Percentiles rank a stretch among this genome's conserved stretches.
Evolutionary conservation across 2,329 filamentous ascomycete genomes (phyloP).

Genomic region (Pseudogymnoascus verrucosus): DNA sequence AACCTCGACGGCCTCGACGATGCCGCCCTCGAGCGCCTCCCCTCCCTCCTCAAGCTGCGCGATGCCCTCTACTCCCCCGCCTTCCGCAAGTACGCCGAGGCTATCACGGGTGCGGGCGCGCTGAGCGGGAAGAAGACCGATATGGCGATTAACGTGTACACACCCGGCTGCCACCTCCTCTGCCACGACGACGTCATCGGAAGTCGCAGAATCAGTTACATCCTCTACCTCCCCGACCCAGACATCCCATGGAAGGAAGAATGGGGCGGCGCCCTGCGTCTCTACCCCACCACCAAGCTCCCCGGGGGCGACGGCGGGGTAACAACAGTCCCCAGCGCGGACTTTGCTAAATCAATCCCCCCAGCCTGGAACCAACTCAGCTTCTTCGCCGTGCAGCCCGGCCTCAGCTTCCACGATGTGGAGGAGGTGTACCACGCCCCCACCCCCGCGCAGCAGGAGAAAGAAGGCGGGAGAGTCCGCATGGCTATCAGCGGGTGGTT

Average conservation of each 20-base stretch:
- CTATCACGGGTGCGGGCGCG: constrained; percentile 77
- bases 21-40: constrained; percentile 74
- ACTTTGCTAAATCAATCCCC: constrained; percentile 74
- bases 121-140: constrained; percentile 92
- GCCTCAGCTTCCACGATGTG: constrained; percentile 98
- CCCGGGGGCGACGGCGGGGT: constrained; percentile 62
- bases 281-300: constrained; percentile 66
- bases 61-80: constrained; percentile 86
- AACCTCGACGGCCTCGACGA: constrained; percentile 93
- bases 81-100: constrained; percentile 83
- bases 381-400: constrained; percentile 96
- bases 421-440: constrained; percentile 85
- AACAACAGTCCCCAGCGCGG: constrained; percentile 72
- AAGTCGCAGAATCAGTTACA: constrained; percentile 92
- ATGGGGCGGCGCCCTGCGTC: constrained; percentile 85
- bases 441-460: constrained; percentile 50
- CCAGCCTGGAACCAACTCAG: constrained; percentile 96
- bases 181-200: constrained; percentile 99
- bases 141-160: constrained; percentile 99
- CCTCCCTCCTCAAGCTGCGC: constrained; percentile 83
- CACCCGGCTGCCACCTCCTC: constrained; percentile 86
- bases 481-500: constrained; percentile 99
- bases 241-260: constrained; percentile 82
- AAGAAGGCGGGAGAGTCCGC: constrained; percentile 68
- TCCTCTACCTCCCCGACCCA: constrained; percentile 89